Evolutionary conservation across 768 basidiomycete species (phyloP), one percentile per base, ranked within the genome.

Genomic region (Porpolomopsis calyptriformis): DNA sequence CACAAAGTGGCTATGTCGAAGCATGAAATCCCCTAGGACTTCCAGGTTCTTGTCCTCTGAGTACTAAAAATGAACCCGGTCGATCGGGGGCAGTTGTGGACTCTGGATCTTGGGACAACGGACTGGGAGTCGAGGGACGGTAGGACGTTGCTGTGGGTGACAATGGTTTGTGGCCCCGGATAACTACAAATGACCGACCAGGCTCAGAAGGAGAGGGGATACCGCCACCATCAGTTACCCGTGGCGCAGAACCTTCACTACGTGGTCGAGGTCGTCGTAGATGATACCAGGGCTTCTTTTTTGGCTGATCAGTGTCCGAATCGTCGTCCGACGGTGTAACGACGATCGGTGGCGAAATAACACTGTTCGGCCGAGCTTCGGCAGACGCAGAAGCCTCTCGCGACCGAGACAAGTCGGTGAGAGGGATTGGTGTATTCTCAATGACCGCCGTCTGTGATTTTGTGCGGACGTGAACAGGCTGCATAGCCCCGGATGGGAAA

Each of bases 371-470:
- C 6, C 22, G 27, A 20, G n/a, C n/a, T 12, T 34, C 24, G 5
- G 11, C 14, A 20, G n/a, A 20, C 24, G 40, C 12, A 33, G 34
- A 20, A 14, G 29, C 29, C 14, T 31, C 14, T 46, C 47, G 55
- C 25, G 50, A 12, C 40, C 49, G 43, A 43, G 50, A 16, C 33
- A 49, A 18, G 46, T 46, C 36, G 43, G 47, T 46, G 52, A 50
- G 55, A 43, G 58, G 54, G 50, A 61, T 60, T 40, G 63, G 63
- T 4, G 70, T 73, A 51, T 82, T 70, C 48, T 90, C 85, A n/a
- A 91, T 78, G 48, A 91, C 77, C 2, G 88, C 88, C 2, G 81
- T 82, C 59, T 91, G 88, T 25, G 86, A 89, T 65, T 80, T 79
- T 16, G 80, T 86, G 38, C 88, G 77, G 26, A 74, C 66, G 57